Conservation (phyloP, 768 basidiomycete species). For the Boletus tylopilopsis region DNA sequence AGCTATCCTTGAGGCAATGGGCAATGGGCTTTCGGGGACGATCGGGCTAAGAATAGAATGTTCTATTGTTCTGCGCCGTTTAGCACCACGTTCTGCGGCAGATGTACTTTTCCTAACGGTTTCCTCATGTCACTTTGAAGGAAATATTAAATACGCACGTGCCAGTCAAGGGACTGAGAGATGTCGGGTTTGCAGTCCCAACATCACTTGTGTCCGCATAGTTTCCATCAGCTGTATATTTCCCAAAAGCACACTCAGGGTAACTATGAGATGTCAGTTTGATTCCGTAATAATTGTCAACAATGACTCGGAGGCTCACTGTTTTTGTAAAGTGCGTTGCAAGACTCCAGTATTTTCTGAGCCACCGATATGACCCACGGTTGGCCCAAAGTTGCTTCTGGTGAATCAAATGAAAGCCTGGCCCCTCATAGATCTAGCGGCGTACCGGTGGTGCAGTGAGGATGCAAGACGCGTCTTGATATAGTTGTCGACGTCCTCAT, state of each 20-base stretch:
- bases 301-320: slow-evolving; percentile 6
- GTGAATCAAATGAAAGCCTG: slow-evolving; percentile 6
- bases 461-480: slow-evolving; percentile 30
- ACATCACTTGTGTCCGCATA: too few relatives aligned
- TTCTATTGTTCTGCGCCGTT: slow-evolving; percentile 7
- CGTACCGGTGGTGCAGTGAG: slow-evolving; percentile 17
- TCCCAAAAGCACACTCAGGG: too few relatives aligned
- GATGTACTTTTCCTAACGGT: not conserved
- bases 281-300: too few relatives aligned
- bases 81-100: not conserved
- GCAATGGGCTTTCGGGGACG: not conserved
- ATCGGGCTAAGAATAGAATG: not conserved
- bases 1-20: not conserved
- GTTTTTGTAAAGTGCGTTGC: not conserved
- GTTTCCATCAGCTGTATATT: too few relatives aligned
- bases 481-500: slow-evolving; percentile 51
- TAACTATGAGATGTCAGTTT: too few relatives aligned
- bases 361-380: not conserved
- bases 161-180: not conserved
- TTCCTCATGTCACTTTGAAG: too few relatives aligned
- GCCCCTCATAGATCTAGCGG: not conserved
- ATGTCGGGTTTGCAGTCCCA: not conserved
- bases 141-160: too few relatives aligned
- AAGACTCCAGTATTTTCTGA: not conserved
- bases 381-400: slow-evolving; percentile 1